These are phyloP conservation scores for Wallacemonas sp. DNA, from an alignment of 208 protist genomes.

Conservation along the genomic window DNA sequence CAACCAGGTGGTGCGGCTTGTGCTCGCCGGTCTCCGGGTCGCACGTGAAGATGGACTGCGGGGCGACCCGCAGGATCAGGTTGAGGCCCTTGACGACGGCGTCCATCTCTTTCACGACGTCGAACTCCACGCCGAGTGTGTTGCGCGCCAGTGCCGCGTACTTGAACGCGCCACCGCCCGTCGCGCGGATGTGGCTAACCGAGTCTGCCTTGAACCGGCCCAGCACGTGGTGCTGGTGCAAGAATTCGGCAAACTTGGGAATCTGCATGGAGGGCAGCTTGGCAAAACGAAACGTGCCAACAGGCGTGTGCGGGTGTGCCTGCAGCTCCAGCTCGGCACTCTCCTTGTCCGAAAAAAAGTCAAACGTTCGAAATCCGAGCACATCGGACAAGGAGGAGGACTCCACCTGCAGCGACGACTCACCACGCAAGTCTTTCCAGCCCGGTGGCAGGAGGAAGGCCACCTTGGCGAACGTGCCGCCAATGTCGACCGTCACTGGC, in stretches of 20 bases:
- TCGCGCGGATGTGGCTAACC: conserved; percentile 64
- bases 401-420: conserved; percentile 53
- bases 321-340: conserved; percentile 44
- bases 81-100: conserved; percentile 89
- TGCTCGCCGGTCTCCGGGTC: conserved; percentile 60
- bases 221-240: conserved; percentile 34
- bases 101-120: conserved; percentile 91
- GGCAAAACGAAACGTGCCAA: conserved; percentile 81
- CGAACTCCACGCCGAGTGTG: conserved; percentile 58
- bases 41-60: conserved; percentile 86
- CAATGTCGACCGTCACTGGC: conserved; percentile 87
- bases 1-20: conserved; percentile 64
- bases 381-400: conserved; percentile 76
- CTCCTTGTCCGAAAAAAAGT: conserved; percentile 52
- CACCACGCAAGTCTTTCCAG: conserved; percentile 3
- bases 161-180: conserved; percentile 91
- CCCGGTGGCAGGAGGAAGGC: conserved; percentile 78
- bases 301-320: conserved; percentile 31
- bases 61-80: conserved; percentile 67
- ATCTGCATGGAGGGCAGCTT: conserved; percentile 84
- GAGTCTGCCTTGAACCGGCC: conserved; percentile 48
- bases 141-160: conserved; percentile 61
- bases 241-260: conserved; percentile 70
- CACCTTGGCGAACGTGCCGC: conserved; percentile 91
- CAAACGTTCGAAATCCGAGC: conserved; percentile 56